Evolutionary conservation across 352 stramenopile genomes (phyloP), one percentile per base, ranked within the genome.

Genomic region (Pythium periplocum): DNA sequence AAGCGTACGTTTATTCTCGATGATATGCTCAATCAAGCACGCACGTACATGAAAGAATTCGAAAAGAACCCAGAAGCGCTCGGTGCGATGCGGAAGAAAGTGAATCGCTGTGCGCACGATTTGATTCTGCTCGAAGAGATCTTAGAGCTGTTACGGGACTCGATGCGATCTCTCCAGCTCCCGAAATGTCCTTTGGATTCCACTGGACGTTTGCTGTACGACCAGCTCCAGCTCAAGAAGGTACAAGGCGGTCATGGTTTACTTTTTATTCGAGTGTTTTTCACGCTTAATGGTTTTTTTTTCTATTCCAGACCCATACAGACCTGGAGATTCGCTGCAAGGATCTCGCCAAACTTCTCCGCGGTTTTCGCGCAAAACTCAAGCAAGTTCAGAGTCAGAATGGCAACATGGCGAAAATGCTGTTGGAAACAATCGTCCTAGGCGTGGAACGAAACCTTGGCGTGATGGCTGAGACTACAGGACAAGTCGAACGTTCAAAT

Each of bases 81-180:
- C 32, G 72, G 78, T 4, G 67, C 77, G 34, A 98, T 98, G 69
- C 78, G 95, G 5, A 73, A 95, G 53, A 83, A 86, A 54, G 83
- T 98, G 9, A 95, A 87, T 50, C 83, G 81, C 41, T 92, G 97
- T 55, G 90, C 92, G 0, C 96, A 97, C 53, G 88, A 99, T 56
- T 76, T 98, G 6, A 98, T 98, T 36, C 57, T 98, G 33, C 67
- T 99, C 10, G 94, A 98, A 61, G 95, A 99, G 75, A 98, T 98
- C 39, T 71, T 99, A 26, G 91, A 90, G 36, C 96, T 98, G 42
- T 61, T 99, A 33, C 73, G 85, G 1, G 96, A 99, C 54, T 97
- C 95, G 31, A 82, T 99, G 42, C 86, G 86, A 35, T 75, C 89
- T 30, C 90, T 98, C 45, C 69, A 93, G 41, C 86, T 99, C 10